Conservation (phyloP, 2,329 filamentous ascomycete genomes). For the Curvularia eragrostidis region DNA sequence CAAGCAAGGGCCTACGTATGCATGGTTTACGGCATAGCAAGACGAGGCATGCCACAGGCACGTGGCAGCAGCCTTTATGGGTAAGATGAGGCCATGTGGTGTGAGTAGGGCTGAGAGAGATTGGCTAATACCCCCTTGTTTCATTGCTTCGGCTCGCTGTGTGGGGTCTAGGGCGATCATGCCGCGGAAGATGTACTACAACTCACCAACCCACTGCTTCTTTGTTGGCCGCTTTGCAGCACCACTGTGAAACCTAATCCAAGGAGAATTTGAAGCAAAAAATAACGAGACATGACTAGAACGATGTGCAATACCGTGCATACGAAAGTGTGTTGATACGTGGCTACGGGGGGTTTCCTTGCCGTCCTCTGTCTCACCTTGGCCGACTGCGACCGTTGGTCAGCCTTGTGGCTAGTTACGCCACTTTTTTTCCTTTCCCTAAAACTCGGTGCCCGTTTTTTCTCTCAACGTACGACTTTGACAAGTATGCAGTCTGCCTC, state of each 20-base stretch:
- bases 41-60: not conserved
- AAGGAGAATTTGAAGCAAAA: not conserved
- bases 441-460: not conserved
- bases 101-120: slow-evolving; percentile 1
- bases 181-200: not conserved
- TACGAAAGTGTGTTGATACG: not conserved
- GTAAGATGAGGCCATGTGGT: not conserved
- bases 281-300: not conserved
- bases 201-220: not conserved
- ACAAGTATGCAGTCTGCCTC: not conserved
- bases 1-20: not conserved
- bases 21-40: not conserved
- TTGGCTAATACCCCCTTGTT: not conserved
- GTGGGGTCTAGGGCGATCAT: not conserved
- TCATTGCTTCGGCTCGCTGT: not conserved
- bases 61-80: not conserved
- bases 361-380: not conserved
- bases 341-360: not conserved
- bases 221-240: not conserved
- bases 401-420: not conserved
- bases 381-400: not conserved
- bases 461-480: not conserved
- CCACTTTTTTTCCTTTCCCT: not conserved
- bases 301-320: not conserved
- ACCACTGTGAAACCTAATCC: not conserved